Percentiles rank a stretch among this genome's conserved stretches.
Evolutionary conservation across 768 basidiomycete genomes (phyloP).

Genomic region (Mycena olivaceomarginata): DNA sequence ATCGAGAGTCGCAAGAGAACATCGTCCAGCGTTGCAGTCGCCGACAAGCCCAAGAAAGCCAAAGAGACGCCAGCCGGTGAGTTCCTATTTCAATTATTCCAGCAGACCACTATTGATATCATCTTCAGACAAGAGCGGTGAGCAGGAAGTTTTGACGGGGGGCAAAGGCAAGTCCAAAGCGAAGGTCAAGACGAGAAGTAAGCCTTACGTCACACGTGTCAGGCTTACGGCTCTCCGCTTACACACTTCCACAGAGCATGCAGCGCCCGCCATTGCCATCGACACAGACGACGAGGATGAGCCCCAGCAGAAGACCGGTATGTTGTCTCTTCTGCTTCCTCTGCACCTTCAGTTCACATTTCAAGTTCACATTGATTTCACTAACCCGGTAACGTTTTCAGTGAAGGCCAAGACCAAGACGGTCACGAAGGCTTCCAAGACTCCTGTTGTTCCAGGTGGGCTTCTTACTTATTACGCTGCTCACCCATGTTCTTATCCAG

Average conservation of each 20-base stretch:
- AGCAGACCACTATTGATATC: background rate
- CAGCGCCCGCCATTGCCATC: too few relatives aligned
- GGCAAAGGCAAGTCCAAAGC: too few relatives aligned
- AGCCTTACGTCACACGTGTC: too few relatives aligned
- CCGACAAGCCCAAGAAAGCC: conserved; percentile 5
- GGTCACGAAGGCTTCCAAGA: background rate
- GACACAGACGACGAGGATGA: background rate
- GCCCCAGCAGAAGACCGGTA: background rate
- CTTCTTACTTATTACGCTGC: too few relatives aligned
- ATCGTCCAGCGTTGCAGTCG: background rate
- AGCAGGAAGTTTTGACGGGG: background rate
- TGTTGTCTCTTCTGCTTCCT: background rate
- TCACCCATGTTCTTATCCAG: too few relatives aligned
- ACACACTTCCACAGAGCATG: too few relatives aligned
- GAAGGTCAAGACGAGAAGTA: too few relatives aligned
- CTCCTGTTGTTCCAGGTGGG: background rate
- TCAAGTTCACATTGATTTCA: background rate
- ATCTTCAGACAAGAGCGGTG: background rate
- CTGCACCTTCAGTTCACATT: background rate
- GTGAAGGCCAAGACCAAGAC: background rate
- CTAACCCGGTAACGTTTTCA: background rate
- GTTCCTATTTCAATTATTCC: background rate
- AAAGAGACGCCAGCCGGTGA: background rate
- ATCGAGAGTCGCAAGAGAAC: conserved; percentile 1
- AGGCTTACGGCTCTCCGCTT: too few relatives aligned